These are phyloP conservation scores for Rubus parviflorus DNA, from an alignment of 306 rosid genomes.

Conservation along the genomic window DNA sequence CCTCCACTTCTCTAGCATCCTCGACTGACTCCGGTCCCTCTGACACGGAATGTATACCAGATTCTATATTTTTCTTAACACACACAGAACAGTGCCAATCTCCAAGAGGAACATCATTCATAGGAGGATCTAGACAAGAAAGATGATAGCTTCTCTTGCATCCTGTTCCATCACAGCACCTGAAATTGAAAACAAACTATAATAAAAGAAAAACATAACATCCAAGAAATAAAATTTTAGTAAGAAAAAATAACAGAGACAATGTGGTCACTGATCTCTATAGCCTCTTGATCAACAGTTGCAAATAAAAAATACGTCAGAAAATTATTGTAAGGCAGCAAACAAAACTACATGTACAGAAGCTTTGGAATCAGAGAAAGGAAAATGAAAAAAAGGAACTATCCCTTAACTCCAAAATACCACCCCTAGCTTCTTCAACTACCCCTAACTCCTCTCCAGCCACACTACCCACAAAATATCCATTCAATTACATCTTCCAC, in stretches of 20 bases:
- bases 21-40: slow-evolving; percentile 60
- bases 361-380: neutral
- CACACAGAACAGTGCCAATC: slow-evolving; percentile 66
- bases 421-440: neutral
- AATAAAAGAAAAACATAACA: slow-evolving; percentile 6
- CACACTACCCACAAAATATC: neutral
- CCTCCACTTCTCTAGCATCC: slow-evolving; percentile 45
- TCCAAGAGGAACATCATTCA: slow-evolving; percentile 54
- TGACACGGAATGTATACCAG: slow-evolving; percentile 61
- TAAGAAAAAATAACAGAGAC: neutral
- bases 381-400: neutral
- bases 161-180: slow-evolving; percentile 69
- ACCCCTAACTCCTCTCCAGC: neutral
- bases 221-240: slow-evolving; percentile 16
- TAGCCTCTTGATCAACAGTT: neutral
- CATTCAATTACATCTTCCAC: neutral
- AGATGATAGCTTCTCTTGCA: slow-evolving; percentile 59
- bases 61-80: slow-evolving; percentile 54
- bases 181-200: slow-evolving; percentile 27
- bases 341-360: neutral
- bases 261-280: neutral
- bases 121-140: slow-evolving; percentile 71
- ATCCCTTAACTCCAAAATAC: neutral
- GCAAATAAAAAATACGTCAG: neutral
- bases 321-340: neutral